Evolutionary conservation across 306 rosid genomes (phyloP).

Genomic region (Alnus glutinosa): DNA sequence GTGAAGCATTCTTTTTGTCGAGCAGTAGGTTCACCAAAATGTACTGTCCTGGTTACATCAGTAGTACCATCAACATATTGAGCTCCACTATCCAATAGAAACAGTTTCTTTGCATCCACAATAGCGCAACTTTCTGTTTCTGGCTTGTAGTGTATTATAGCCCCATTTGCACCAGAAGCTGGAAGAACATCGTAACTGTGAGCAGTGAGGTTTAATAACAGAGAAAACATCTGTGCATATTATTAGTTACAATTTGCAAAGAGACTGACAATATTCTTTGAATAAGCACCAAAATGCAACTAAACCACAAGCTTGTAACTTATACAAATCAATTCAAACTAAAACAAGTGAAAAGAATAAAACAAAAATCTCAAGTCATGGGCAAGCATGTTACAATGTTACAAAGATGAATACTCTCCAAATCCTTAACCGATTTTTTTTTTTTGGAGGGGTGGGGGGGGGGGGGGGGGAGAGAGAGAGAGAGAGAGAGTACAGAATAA

Average conservation of each 20-base stretch:
- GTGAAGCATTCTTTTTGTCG: constrained; percentile 86
- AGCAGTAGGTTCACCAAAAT: constrained; percentile 78
- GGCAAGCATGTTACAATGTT: neutral
- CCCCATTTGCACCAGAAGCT: constrained; percentile 96
- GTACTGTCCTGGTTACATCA: constrained; percentile 92
- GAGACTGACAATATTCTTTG: constrained; percentile 21
- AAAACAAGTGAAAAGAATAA: no score
- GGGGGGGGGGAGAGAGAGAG: no score
- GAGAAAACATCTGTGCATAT: constrained; percentile 2
- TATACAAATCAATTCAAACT: neutral
- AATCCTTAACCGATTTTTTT: neutral
- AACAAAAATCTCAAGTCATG: no score
- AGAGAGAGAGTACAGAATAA: neutral
- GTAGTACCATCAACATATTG: constrained; percentile 97
- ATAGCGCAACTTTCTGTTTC: constrained; percentile 76
- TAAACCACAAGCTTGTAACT: constrained; percentile 14
- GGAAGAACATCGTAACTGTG: constrained; percentile 31
- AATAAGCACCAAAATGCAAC: constrained; percentile 19
- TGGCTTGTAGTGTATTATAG: constrained; percentile 91
- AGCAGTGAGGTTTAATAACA: constrained; percentile 10
- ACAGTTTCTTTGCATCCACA: constrained; percentile 74
- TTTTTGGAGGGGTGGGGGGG: no score
- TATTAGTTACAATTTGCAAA: neutral
- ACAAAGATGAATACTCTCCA: neutral
- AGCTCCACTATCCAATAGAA: constrained; percentile 96